Conservation (phyloP, 1,139 yeast species). For the Groenewaldozyma auringiensis region DNA sequence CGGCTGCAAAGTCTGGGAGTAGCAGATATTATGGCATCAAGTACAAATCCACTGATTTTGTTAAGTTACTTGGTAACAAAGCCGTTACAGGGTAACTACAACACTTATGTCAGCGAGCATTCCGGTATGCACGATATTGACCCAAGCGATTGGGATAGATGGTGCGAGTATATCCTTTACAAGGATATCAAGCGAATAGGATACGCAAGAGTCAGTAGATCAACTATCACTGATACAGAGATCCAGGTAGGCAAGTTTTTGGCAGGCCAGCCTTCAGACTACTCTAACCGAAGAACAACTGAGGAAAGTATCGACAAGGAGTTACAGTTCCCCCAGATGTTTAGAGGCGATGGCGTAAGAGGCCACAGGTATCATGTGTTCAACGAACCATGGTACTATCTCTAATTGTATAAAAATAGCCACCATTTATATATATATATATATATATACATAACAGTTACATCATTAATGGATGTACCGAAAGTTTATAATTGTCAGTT, state of each 20-base stretch:
- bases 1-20: conserved; percentile 74
- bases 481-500: too few species aligned
- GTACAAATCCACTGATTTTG: conserved; percentile 69
- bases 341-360: conserved; percentile 89
- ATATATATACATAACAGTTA: neutral
- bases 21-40: conserved; percentile 70
- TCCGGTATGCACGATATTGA: conserved; percentile 93
- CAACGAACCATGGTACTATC: conserved; percentile 78
- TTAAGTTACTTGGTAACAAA: conserved; percentile 84
- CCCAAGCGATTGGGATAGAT: conserved; percentile 89
- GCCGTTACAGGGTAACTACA: conserved; percentile 83
- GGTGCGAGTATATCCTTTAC: conserved; percentile 95
- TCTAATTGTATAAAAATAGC: conserved; percentile 27
- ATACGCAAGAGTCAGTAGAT: conserved; percentile 88
- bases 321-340: conserved; percentile 70
- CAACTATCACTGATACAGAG: conserved; percentile 94
- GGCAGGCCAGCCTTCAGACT: conserved; percentile 32
- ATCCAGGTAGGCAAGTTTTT: conserved; percentile 91
- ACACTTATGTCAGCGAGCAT: conserved; percentile 75
- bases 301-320: conserved; percentile 54
- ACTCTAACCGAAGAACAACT: conserved; percentile 43
- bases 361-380: conserved; percentile 93
- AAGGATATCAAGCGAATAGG: conserved; percentile 82
- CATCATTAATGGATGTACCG: neutral
- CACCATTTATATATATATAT: too few species aligned